Base-by-base conservation (phyloP, 768 basidiomycete species). In the Mycena filopes region DNA sequence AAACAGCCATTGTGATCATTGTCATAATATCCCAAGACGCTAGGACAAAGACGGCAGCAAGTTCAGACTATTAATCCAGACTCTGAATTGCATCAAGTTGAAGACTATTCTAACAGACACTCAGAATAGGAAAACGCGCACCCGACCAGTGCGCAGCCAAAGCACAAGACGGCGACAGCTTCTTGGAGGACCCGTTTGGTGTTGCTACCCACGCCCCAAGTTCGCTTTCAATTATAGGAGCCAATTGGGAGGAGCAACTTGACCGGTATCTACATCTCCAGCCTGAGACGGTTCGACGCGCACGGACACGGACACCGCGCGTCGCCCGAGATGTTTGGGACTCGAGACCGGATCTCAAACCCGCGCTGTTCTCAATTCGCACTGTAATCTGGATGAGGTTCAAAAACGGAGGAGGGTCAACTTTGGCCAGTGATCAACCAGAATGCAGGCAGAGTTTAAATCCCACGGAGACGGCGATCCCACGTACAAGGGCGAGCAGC, bases 141-240 rank as follows among this genome's bases (percentile, higher is more conserved):
- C 42, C 50, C 38, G 41, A 33, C 40, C n/a, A 10, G 28, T 26
- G 21, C 33, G 7, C 11, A 25, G 13, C n/a, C n/a, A n/a, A 36
- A 15, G 9, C 11, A 33, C 31, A 33, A 12, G 20, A 12, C 18
- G 28, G 21, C 36, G 55, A 42, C 55, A 38, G 61, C 46, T 26
- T 53, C 60, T 53, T 47, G 46, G n/a, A 16, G 38, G 16, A 54
- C 28, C 46, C 58, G 28, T 43, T 33, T 33, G 12, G 41, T 60
- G 40, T 28, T 23, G 18, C 4, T 61, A 28, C 60, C 51, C 60
- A 61, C 60, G 60, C 29, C 53, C 43, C 33, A 25, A 40, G 45
- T 29, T 25, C 36, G 25, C 56, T 29, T 49, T 50, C 48, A 62
- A 49, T 48, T 48, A 49, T 63, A 63, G 62, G 41, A 63, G 29